A percentile compares a stretch with the other conserved stretches of the same genome.
Evolutionary conservation across 192 early-diverging fungal genomes (phyloP).

Genomic region (Podila minutissima): DNA sequence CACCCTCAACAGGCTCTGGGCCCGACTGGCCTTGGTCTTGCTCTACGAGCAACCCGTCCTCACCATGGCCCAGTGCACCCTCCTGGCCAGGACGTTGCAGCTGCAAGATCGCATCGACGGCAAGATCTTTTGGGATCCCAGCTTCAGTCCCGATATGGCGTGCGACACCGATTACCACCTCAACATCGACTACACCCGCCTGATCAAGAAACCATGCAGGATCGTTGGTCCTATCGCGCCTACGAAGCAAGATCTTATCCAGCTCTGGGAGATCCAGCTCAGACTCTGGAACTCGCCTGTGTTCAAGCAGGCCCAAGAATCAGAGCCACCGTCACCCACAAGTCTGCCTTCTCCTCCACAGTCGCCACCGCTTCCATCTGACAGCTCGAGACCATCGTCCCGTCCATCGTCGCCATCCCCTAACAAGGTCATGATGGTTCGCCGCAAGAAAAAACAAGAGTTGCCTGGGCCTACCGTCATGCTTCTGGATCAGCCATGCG

Average conservation of each 20-base stretch:
- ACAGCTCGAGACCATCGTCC: neutral
- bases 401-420: slow-evolving; percentile 4
- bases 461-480: slow-evolving; percentile 28
- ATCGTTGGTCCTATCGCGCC: slow-evolving; percentile 9
- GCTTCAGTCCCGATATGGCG: neutral
- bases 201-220: slow-evolving; percentile 46
- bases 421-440: slow-evolving; percentile 19
- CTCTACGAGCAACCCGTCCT: slow-evolving; percentile 42
- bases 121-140: slow-evolving; percentile 26
- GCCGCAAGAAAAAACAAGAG: slow-evolving; percentile 15
- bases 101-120: slow-evolving; percentile 34
- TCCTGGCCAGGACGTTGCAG: slow-evolving; percentile 8
- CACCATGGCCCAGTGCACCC: neutral
- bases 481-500: slow-evolving; percentile 14
- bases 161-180: neutral
- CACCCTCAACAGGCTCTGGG: slow-evolving; percentile 40
- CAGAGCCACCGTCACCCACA: neutral
- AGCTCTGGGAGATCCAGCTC: slow-evolving; percentile 37
- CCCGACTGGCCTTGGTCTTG: slow-evolving; percentile 20
- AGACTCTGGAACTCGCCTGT: slow-evolving; percentile 31
- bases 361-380: neutral
- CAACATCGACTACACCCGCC: slow-evolving; percentile 25
- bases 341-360: slow-evolving; percentile 2
- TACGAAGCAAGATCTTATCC: slow-evolving; percentile 26
- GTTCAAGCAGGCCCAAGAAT: neutral